phyloP scores from a whole-genome alignment of 441 rosid genomes.

The Syzygium malaccense region DNA sequence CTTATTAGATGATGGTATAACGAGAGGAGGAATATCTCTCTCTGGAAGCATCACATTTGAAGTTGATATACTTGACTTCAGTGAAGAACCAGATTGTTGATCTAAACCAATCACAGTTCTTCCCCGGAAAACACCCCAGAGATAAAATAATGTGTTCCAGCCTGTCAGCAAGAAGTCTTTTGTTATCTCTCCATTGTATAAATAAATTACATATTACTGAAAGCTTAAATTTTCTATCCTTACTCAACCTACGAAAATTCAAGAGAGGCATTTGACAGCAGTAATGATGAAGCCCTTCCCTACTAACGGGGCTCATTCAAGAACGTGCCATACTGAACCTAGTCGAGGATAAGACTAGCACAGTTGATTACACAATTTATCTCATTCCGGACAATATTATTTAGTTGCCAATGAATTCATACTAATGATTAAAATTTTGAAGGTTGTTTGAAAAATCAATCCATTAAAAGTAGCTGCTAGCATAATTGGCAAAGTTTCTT shows the following conservation, averaged over 20 bases:
- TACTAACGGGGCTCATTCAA: background rate
- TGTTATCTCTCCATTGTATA: background rate
- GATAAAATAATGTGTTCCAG: constrained; percentile 84
- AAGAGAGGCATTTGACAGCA: background rate
- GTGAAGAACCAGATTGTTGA: constrained; percentile 14
- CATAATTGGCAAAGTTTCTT: background rate
- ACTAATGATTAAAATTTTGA: background rate
- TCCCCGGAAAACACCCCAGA: constrained; percentile 95
- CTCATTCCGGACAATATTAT: background rate
- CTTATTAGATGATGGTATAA: constrained; percentile 15
- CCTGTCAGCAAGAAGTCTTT: constrained; percentile 39
- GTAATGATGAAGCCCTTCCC: background rate
- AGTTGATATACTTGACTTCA: constrained; percentile 26
- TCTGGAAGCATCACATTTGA: constrained; percentile 22
- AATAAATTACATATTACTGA: background rate
- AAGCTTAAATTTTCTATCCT: background rate
- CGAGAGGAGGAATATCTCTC: constrained; percentile 12
- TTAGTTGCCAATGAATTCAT: background rate
- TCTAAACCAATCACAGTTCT: constrained; percentile 34
- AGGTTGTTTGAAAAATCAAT: background rate
- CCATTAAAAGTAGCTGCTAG: background rate
- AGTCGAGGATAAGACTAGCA: background rate
- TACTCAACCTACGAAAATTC: background rate
- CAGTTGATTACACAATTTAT: background rate
- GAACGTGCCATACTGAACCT: background rate